phyloP scores from a whole-genome alignment of 2,329 filamentous ascomycete species.

The Zasmidium cellare region DNA sequence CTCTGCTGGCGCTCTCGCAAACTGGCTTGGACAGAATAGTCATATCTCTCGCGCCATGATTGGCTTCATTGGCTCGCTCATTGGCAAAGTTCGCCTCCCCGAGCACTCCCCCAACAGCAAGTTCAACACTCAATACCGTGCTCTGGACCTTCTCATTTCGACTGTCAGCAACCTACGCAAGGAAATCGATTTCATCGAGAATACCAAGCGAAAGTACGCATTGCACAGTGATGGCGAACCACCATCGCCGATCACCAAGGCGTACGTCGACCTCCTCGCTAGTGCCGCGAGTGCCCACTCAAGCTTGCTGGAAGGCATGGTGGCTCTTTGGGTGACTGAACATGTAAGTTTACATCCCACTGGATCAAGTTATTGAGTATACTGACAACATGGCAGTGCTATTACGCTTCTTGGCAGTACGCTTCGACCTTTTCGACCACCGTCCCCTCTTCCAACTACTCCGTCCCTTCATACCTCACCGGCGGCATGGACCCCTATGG shows the following conservation, averaged over 20 bases:
- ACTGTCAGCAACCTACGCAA: conserved; percentile 66
- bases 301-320: conserved; percentile 65
- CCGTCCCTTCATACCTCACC: conserved; percentile 34
- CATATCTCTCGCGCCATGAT: conserved; percentile 72
- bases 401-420: conserved; percentile 50
- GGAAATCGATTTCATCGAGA: conserved; percentile 68
- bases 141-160: conserved; percentile 63
- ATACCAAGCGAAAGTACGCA: conserved; percentile 61
- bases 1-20: conserved; percentile 55
- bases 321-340: conserved; percentile 78
- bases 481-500: conserved; percentile 14
- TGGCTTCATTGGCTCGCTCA: conserved; percentile 64
- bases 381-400: conserved; percentile 38
- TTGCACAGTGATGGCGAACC: conserved; percentile 51
- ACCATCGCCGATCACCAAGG: conserved; percentile 52
- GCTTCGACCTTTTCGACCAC: conserved; percentile 43
- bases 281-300: conserved; percentile 53
- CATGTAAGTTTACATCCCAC: conserved; percentile 42
- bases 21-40: conserved; percentile 72
- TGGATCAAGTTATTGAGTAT: not conserved
- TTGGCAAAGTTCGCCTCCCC: conserved; percentile 62
- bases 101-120: conserved; percentile 41
- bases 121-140: conserved; percentile 54
- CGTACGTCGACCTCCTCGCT: conserved; percentile 61
- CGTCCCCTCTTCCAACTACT: conserved; percentile 31